Evolutionary conservation across 768 basidiomycete species (phyloP).

Genomic region (Rhodosporidiobolus odoratus): DNA sequence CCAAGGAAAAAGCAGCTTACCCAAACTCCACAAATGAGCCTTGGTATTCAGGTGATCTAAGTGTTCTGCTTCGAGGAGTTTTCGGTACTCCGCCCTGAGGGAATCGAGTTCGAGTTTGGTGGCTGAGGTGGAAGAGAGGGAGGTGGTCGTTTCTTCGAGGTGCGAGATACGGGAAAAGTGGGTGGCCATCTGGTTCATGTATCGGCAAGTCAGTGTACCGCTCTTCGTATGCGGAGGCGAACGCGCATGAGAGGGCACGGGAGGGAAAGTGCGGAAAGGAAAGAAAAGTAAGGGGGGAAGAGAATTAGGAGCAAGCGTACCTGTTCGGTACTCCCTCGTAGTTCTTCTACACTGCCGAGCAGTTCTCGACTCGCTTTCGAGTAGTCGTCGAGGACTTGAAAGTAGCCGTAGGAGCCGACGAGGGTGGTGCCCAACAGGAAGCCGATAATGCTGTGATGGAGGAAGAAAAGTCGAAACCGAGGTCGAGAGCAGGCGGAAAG

Average conservation of each 20-base stretch:
- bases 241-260: too few relatives aligned
- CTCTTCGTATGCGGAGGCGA: neutral
- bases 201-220: neutral
- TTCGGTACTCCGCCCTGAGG: conserved; percentile 17
- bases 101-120: neutral
- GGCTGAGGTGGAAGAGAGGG: neutral
- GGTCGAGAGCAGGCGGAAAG: too few relatives aligned
- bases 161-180: conserved; percentile 15
- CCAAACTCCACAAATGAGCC: conserved; percentile 30
- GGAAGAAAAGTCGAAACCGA: neutral
- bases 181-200: conserved; percentile 11
- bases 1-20: conserved; percentile 8
- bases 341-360: conserved; percentile 18
- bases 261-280: neutral
- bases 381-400: conserved; percentile 24
- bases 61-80: conserved; percentile 22
- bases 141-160: neutral
- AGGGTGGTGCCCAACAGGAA: conserved; percentile 24
- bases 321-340: conserved; percentile 9
- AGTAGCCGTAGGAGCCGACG: conserved; percentile 30
- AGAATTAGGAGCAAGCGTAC: neutral
- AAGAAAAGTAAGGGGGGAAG: neutral
- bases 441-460: conserved; percentile 18
- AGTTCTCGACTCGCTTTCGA: conserved; percentile 1
- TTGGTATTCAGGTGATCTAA: conserved; percentile 20